Conservation (phyloP, 2,329 filamentous ascomycete species). For the Fusarium circinatum region DNA sequence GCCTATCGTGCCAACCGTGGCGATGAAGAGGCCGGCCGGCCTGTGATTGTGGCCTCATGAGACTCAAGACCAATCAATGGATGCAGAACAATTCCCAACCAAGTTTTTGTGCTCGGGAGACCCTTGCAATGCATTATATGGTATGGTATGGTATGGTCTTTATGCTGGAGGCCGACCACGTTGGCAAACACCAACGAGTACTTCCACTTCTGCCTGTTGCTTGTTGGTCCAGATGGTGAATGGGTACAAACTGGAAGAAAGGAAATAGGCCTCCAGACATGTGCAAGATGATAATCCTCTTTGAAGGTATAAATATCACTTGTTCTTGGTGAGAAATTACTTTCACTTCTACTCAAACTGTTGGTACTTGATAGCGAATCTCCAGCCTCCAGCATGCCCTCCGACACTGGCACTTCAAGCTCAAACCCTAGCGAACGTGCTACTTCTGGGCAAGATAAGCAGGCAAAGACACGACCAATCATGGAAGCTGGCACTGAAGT, state of each 20-base stretch:
- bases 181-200: neutral
- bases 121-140: neutral
- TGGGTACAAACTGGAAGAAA: neutral
- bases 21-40: neutral
- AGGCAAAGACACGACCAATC: neutral
- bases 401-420: neutral
- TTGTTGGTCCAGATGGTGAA: neutral
- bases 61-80: neutral
- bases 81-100: too few relatives aligned
- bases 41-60: neutral
- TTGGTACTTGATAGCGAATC: neutral
- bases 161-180: neutral
- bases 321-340: fast-evolving
- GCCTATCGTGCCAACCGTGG: neutral
- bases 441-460: neutral
- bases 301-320: neutral
- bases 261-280: neutral
- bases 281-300: neutral
- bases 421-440: neutral
- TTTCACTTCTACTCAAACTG: neutral
- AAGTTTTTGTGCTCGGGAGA: neutral
- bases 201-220: neutral
- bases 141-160: neutral
- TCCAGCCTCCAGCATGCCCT: neutral
- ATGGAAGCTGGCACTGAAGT: too few relatives aligned